Conservation (phyloP, 257 asterid species). For the Nemophila menziesii region DNA sequence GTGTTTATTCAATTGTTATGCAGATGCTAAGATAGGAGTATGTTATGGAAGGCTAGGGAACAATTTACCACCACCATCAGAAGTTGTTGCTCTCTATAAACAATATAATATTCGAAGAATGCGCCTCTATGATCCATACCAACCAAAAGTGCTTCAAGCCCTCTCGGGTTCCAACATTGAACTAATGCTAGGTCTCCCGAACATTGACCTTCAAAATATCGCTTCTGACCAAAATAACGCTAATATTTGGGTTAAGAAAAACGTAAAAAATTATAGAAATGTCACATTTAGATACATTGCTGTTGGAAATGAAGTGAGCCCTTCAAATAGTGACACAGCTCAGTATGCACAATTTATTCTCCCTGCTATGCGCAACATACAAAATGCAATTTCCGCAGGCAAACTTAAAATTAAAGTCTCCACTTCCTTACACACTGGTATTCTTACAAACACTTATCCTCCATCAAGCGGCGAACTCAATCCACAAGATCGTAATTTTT, state of each 20-base stretch:
- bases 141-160: slow-evolving; percentile 17
- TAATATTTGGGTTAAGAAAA: slow-evolving; percentile 40
- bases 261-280: slow-evolving; percentile 27
- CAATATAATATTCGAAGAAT: slow-evolving; percentile 20
- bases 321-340: slow-evolving; percentile 15
- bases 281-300: slow-evolving; percentile 37
- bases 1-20: not conserved
- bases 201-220: slow-evolving; percentile 15
- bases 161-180: slow-evolving; percentile 25
- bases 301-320: slow-evolving; percentile 47
- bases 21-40: slow-evolving; percentile 32
- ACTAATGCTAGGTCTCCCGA: slow-evolving; percentile 25
- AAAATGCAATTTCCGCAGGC: slow-evolving; percentile 14
- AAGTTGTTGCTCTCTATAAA: slow-evolving; percentile 21
- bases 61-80: slow-evolving; percentile 16
- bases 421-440: slow-evolving; percentile 25
- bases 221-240: slow-evolving; percentile 43
- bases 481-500: slow-evolving; percentile 8
- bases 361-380: slow-evolving; percentile 25
- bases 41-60: slow-evolving; percentile 22
- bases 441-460: slow-evolving; percentile 15
- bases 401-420: slow-evolving; percentile 24
- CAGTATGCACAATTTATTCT: slow-evolving; percentile 17
- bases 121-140: slow-evolving; percentile 29
- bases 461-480: slow-evolving; percentile 17